Base-by-base conservation (phyloP, 176 grass and related monocot species). In the Pharus latifolius region DNA sequence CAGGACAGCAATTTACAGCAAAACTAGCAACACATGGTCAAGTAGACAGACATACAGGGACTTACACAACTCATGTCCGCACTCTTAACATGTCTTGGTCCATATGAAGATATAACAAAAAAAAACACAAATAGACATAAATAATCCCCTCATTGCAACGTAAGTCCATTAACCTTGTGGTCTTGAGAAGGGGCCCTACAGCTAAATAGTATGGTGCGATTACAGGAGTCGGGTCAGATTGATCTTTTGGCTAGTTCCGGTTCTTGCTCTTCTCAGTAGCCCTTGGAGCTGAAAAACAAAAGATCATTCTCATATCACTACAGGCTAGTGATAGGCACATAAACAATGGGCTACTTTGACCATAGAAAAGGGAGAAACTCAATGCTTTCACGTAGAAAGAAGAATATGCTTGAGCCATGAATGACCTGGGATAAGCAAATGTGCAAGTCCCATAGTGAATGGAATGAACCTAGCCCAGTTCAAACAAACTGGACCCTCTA, bases 1-100 rank as follows among this genome's bases (percentile, higher is more conserved):
- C 16, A 74, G 20, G 33, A 84, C 60, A 67, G 19, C 16, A 24
- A 85, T 85, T 85, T 85, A 85, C 75, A 84, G 18, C 35, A 64
- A 13, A 57, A 57, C 46, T 24, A 22, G 57, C 57, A n/a, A 40
- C 23, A 34, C 28, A 1, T 11, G 8, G 10, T 65, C 15, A 8
- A 28, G 56, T 54, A 73, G 14, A 42, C 19, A 67, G 51, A 34
- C 18, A 44, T 44, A 79, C 26, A 41, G 10, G 0, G 13, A 46
- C 60, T 67, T 73, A 73, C 60, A 73, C 74, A 57, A 31, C 49
- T 49, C 49, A 56, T 29, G 24, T 3, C 31, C 65, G 24, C 42
- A 47, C 73, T 29, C 75, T n/a, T 67, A 74, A 53, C 54, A 79
- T 55, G 25, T 12, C 43, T 30, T 73, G 62, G 10, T 79, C 28